These are phyloP conservation scores for Climacium dendroides DNA, from an alignment of 225 moss, liverwort and hornwort genomes.

Conservation along the genomic window DNA sequence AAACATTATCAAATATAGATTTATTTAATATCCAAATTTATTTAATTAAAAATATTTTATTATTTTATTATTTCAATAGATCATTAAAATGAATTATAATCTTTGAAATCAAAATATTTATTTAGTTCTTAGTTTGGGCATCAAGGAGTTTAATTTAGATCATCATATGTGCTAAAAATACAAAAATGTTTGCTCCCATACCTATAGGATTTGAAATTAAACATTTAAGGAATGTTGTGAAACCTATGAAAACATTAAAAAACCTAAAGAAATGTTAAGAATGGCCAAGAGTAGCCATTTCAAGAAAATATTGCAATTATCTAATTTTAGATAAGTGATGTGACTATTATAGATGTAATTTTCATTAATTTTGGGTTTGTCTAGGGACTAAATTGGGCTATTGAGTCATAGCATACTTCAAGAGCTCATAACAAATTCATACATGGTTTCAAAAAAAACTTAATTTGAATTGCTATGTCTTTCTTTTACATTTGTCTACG, in stretches of 20 bases:
- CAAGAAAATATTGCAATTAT: not conserved
- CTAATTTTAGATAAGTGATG: fast-evolving
- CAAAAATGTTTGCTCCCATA: fast-evolving
- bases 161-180: no score
- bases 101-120: not conserved
- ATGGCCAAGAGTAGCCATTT: not conserved
- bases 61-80: fast-evolving
- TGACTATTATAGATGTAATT: not conserved
- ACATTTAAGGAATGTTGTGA: not conserved
- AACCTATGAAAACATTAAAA: not conserved
- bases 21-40: not conserved
- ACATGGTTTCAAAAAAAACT: fast-evolving
- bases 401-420: no score
- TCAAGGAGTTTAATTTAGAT: fast-evolving
- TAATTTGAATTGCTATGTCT: no score
- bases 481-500: not conserved
- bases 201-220: not conserved
- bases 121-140: not conserved
- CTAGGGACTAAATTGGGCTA: fast-evolving
- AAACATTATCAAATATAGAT: not conserved
- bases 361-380: fast-evolving
- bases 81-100: not conserved
- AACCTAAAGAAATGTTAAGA: not conserved
- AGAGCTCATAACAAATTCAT: not conserved
- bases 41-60: not conserved